phyloP scores from a whole-genome alignment of 768 basidiomycete species.

The Galerina sulciceps region DNA sequence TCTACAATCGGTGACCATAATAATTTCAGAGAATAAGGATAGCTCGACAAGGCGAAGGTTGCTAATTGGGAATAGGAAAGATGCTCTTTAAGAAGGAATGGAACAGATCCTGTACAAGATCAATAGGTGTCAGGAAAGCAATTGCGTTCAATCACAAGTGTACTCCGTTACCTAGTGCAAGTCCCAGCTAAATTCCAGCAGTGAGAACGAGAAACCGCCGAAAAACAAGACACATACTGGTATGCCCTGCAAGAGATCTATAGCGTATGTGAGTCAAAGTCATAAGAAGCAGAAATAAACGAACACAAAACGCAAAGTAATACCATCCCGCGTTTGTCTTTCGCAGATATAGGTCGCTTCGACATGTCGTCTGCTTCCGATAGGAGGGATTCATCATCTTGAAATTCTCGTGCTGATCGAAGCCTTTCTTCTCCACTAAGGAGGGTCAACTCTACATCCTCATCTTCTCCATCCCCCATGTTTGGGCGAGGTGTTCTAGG shows the following conservation, averaged over 20 bases:
- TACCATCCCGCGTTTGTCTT: slow-evolving; percentile 85
- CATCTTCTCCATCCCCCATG: slow-evolving; percentile 45
- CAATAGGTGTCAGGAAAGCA: neutral
- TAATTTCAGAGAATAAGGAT: slow-evolving; percentile 96
- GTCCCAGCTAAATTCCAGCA: slow-evolving; percentile 60
- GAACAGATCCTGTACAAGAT: slow-evolving; percentile 75
- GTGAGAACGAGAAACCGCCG: slow-evolving; percentile 7
- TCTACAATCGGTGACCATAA: slow-evolving; percentile 98
- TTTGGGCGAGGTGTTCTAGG: slow-evolving; percentile 40
- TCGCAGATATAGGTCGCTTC: slow-evolving; percentile 61
- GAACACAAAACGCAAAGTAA: slow-evolving; percentile 87
- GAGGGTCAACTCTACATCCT: slow-evolving; percentile 66
- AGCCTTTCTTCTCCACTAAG: slow-evolving; percentile 60
- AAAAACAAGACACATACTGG: slow-evolving; percentile 60
- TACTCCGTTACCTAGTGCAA: slow-evolving; percentile 73
- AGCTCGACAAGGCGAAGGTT: slow-evolving; percentile 89
- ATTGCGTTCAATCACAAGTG: neutral
- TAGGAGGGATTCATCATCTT: slow-evolving; percentile 36
- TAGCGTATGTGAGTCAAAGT: slow-evolving; percentile 6
- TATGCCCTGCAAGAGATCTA: slow-evolving; percentile 86
- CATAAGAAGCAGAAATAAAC: slow-evolving; percentile 33
- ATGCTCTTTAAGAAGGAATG: slow-evolving; percentile 94
- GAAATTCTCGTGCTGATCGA: slow-evolving; percentile 47
- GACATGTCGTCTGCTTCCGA: slow-evolving; percentile 31
- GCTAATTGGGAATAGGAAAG: slow-evolving; percentile 97